Base-by-base conservation (phyloP, 1,284 basidiomycete genomes). In the Malassezia vespertilionis region DNA sequence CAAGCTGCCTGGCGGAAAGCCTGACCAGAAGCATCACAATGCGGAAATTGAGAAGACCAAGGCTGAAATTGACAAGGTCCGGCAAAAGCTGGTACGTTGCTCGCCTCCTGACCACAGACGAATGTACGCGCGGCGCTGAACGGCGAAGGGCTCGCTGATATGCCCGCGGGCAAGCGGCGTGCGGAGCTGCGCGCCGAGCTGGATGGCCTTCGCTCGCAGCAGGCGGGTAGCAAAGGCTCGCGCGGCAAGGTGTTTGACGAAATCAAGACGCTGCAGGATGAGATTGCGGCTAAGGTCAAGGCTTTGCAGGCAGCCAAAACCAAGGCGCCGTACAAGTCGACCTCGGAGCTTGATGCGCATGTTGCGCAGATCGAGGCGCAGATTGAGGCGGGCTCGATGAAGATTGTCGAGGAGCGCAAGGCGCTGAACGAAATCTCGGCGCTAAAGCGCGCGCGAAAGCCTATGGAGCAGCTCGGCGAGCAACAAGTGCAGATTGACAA, bases 401-500 rank as follows among this genome's bases (percentile, higher is more conserved):
- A 89, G 72, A 78, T 97, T 46, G 89, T 84, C 30, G 91, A 95
- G 46, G 93, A 97, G 75, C 96, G 95, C 74, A 82, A 86, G 57
- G 86, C 90, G 5, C 77, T 99, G 17, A 78, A 80, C 60, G 91
- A 97, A 65, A 93, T 99, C 60, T 67, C 60, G 42, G 84, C 89
- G 71, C 57, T 69, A 22, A 75, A 77, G 40, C 63, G 62, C 44
- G 44, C 57, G 41, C 59, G 62, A 33, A 63, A 60, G 39, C 40
- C 42, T 20, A 57, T 69, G 23, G 67, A 69, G 34, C 50, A 44
- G 40, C 56, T 69, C 41, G 56, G 53, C 33, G 33, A 43, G 1
- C 79, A 84, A 39, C 82, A 88, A 64, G 78, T 81, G 0, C 66
- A 79, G 15, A 93, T 99, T 60, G 86, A 93, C 46, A 77, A 78